phyloP scores from a whole-genome alignment of 345 rosid species.

The Hypericum perforatum region DNA sequence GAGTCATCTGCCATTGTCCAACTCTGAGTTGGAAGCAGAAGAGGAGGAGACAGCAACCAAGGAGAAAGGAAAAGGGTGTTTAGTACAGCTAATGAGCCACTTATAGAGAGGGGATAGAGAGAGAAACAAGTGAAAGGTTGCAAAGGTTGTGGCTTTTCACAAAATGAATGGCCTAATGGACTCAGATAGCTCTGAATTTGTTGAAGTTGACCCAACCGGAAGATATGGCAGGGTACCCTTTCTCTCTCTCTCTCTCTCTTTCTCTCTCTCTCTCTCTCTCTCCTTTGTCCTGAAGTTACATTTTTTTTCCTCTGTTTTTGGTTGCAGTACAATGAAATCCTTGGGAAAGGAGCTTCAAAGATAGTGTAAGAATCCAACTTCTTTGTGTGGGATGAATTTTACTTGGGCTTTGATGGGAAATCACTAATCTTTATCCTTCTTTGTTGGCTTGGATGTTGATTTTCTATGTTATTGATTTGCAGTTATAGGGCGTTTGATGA shows the following conservation, averaged over 20 bases:
- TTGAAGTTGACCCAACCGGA: conserved; percentile 96
- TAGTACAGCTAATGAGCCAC: no score
- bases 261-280: not conserved
- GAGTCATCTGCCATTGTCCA: conserved; percentile 1
- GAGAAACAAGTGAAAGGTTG: not conserved
- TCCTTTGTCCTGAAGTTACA: conserved; percentile 8
- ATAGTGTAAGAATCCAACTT: conserved; percentile 57
- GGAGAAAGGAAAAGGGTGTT: conserved; percentile 1
- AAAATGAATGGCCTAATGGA: conserved; percentile 62
- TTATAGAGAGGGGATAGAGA: not conserved
- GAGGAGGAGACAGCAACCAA: conserved; percentile 10
- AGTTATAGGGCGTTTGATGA: conserved; percentile 94
- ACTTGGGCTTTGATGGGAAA: conserved; percentile 16
- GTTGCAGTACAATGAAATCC: conserved; percentile 76
- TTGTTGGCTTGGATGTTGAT: conserved; percentile 9
- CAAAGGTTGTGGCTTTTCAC: conserved; percentile 5
- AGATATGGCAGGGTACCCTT: conserved; percentile 82
- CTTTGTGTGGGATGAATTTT: conserved; percentile 7
- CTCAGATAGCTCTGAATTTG: conserved; percentile 54
- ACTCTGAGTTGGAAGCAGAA: conserved; percentile 4
- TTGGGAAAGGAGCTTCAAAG: conserved; percentile 98
- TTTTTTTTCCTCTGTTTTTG: conserved; percentile 8
- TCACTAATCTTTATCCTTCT: conserved; percentile 3
- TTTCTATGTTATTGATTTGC: conserved; percentile 14
- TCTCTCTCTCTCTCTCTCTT: conserved; percentile 6